Evolutionary conservation across 2,329 filamentous ascomycete species (phyloP), one percentile per base, ranked within the genome.

Genomic region (Fusarium armeniacum): DNA sequence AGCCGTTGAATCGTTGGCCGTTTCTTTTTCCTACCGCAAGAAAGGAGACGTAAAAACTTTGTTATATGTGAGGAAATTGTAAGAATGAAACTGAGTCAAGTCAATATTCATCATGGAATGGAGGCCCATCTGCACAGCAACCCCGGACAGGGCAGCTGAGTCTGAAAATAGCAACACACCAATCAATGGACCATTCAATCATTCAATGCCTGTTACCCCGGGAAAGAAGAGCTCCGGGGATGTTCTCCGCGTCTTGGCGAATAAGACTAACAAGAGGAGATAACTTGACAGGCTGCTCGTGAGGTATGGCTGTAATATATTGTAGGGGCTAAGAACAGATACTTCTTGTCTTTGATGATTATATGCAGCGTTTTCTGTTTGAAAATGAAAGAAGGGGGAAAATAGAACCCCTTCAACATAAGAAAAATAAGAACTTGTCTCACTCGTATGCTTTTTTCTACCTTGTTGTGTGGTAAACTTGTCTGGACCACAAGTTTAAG

Each of bases 121-220:
- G 35, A 47, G 46, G 28, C 16, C 40, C 20, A 20, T 20, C 38
- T 58, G 16, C 18, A 33, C 53, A 38, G 45, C 54, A 64, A 58
- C 55, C 58, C 22, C 20, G 43, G 46, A 52, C 50, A 20, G 38
- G 26, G 51, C 22, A 40, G 62, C 38, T 26, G 50, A 57, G 43
- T 16, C 65, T 58, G 38, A 58, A 58, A 72, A 72, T 67, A 70
- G 54, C 58, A 72, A 65, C 54, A 65, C 54, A 38, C 43, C 51
- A 28, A 40, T 40, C 22, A 52, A 12, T 11, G 47, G 20, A 28
- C 28, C 22, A 22, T 12, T 16, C 3, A 20, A n/a, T 16, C 24
- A 45, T 15, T 12, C 22, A 53, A 59, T 58, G 44, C 43, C 13
- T 44, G 16, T 49, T 51, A 70, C 52, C 67, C 55, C 43, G 40